phyloP scores from a whole-genome alignment of 192 early-diverging fungal genomes.

The Chytriomyces confervae region DNA sequence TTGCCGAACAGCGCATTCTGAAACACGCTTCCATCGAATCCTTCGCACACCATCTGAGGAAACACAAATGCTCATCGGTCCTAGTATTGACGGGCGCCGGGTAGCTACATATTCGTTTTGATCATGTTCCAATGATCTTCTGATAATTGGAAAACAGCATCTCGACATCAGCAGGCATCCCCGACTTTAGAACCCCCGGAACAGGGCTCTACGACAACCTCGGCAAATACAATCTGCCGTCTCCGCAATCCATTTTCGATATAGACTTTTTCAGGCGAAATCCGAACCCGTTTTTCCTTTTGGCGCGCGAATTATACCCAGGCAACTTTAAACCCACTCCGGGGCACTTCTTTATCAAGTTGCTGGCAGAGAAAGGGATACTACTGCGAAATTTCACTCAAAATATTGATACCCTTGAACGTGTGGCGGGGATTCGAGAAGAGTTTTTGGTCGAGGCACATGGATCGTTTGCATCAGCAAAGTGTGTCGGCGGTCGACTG shows the following conservation, averaged over 20 bases:
- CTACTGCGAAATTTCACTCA: constrained; percentile 90
- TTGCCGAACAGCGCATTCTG: constrained; percentile 3
- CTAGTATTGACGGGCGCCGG: constrained; percentile 57
- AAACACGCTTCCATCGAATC: constrained; percentile 41
- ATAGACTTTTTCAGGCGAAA: constrained; percentile 77
- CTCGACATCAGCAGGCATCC: constrained; percentile 70
- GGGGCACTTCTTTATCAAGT: constrained; percentile 84
- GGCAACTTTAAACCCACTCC: constrained; percentile 74
- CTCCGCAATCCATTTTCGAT: constrained; percentile 93
- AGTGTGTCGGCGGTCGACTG: constrained; percentile 67
- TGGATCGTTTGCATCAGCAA: constrained; percentile 86
- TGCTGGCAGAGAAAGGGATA: constrained; percentile 74
- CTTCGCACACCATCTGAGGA: constrained; percentile 48
- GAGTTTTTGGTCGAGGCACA: constrained; percentile 90
- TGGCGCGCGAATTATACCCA: constrained; percentile 91
- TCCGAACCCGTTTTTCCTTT: constrained; percentile 87
- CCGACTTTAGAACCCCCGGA: constrained; percentile 90
- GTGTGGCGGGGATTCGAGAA: constrained; percentile 70
- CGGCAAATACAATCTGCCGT: constrained; percentile 82
- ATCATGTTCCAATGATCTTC: background rate
- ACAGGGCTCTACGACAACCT: constrained; percentile 89
- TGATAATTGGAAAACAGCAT: constrained; percentile 18
- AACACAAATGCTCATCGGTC: constrained; percentile 55
- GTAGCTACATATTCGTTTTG: background rate
- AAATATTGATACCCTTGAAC: constrained; percentile 95